phyloP scores from a whole-genome alignment of 768 basidiomycete species.

The Naganishia vishniacii region DNA sequence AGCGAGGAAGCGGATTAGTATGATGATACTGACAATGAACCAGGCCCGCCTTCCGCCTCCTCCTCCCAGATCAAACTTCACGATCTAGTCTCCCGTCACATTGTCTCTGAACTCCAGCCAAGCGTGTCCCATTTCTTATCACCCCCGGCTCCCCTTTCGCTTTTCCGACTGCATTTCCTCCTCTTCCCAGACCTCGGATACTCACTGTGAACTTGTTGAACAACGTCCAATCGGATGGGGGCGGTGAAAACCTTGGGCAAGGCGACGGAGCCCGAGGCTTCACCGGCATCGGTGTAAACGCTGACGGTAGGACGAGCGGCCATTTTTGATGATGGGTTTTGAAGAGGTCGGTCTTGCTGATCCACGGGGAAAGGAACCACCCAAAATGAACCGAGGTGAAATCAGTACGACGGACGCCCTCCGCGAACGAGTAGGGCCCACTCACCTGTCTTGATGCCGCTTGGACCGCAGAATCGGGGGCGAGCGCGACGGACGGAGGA shows the following conservation, averaged over 20 bases:
- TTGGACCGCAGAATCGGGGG: constrained; percentile 5
- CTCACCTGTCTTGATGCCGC: constrained; percentile 20
- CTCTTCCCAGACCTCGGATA: constrained; percentile 14
- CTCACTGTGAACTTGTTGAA: constrained; percentile 97
- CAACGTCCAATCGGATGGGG: constrained; percentile 97
- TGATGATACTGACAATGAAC: neutral
- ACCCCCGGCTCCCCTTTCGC: neutral
- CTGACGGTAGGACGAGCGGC: constrained; percentile 87
- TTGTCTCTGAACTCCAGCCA: no score
- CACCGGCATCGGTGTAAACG: constrained; percentile 71
- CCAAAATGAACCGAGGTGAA: constrained; percentile 6
- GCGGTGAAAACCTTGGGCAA: constrained; percentile 95
- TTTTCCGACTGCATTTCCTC: constrained; percentile 4
- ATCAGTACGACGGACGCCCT: neutral
- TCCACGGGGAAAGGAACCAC: neutral
- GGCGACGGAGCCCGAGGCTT: constrained; percentile 79
- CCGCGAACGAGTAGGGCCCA: neutral
- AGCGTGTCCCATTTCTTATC: neutral
- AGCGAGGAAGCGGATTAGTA: neutral
- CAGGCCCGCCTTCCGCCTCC: no score
- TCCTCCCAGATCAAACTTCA: no score
- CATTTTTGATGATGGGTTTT: constrained; percentile 53
- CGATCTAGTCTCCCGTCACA: no score
- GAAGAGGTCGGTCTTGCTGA: constrained; percentile 14
- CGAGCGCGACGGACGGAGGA: neutral